Percentiles rank a stretch among this genome's conserved stretches.
phyloP scores from a whole-genome alignment of 495 filamentous ascomycete genomes.

The Bombardia bombarda region DNA sequence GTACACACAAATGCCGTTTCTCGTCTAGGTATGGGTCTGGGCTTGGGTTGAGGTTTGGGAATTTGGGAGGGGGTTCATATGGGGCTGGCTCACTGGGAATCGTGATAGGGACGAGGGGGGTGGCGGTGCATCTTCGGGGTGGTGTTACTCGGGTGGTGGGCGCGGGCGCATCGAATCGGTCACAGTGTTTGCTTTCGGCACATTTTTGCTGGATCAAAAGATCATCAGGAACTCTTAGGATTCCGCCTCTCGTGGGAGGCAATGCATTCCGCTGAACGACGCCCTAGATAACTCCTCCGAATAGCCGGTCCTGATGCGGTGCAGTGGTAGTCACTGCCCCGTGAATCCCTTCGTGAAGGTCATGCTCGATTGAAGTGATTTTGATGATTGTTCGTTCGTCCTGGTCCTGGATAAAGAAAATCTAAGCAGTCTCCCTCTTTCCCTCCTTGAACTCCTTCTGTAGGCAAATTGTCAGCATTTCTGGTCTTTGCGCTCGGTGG shows the following conservation, averaged over 20 bases:
- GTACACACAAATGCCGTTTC: slow-evolving; percentile 99
- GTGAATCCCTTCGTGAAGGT: slow-evolving; percentile 24
- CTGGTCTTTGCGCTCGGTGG: neutral
- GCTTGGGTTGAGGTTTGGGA: neutral
- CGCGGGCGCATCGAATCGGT: no score
- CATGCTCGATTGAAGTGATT: slow-evolving; percentile 14
- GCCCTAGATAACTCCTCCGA: slow-evolving; percentile 28
- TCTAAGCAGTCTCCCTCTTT: slow-evolving; percentile 85
- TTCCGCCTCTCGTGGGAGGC: slow-evolving; percentile 15
- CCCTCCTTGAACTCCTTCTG: slow-evolving; percentile 98
- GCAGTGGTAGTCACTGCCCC: slow-evolving; percentile 14
- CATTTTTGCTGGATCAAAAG: no score
- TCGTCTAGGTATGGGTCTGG: no score
- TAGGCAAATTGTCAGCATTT: slow-evolving; percentile 38
- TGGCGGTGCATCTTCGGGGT: no score
- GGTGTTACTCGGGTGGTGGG: no score
- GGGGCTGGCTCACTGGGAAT: no score
- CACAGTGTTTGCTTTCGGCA: no score
- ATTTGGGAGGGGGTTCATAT: neutral
- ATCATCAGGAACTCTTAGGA: neutral
- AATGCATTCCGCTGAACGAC: slow-evolving; percentile 25
- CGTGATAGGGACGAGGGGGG: no score
- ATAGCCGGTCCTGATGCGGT: slow-evolving; percentile 21
- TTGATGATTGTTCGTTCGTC: slow-evolving; percentile 8
- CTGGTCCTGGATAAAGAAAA: slow-evolving; percentile 18